Evolutionary conservation across 257 asterid genomes (phyloP), one percentile per base, ranked within the genome.

Genomic region (Fraxinus quadrangulata): DNA sequence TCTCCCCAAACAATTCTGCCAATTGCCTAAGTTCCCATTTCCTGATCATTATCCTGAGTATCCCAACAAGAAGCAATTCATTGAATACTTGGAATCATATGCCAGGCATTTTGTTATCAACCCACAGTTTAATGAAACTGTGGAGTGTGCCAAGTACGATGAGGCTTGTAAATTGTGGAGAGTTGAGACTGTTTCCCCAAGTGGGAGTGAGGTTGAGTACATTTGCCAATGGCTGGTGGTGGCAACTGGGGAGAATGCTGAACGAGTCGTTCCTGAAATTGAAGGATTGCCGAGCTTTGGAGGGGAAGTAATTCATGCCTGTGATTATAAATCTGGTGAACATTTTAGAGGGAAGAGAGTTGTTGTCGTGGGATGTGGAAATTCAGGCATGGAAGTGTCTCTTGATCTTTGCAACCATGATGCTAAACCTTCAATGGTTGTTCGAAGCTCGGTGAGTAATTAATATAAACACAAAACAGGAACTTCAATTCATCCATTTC

Each of bases 301-400:
- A 8, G 97, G 97, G 1, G 94, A 94, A 59, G 91, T 92, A 3
- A 78, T 92, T 34, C 98, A 94, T 79, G 97, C 88, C 49, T 79
- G 93, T 71, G 97, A 94, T 66, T 94, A 92, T 69, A 94, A 88
- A 77, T 92, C 93, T 10, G 97, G 98, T 2, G 94, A 88, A 75
- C 81, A 79, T 0, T 94, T 49, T 75, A 51, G 78, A 0, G 98
- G 98, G 0, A 92, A 94, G 82, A 90, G 89, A 24, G 98, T 94
- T 1, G 88, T 94, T 33, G 97, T 94, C 19, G 96, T 94, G 37
- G 98, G 98, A 0, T 92, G 97, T 42, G 97, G 98, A 0, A 94
- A 94, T 45, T 94, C 98, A 3, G 98, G 98, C 78, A 94, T 94
- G 98, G 98, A 94, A 69, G 89, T 94, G n/a, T 92, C 98, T 59